Conservation (phyloP, 257 asterid species). For the Anisodus acutangulus region DNA sequence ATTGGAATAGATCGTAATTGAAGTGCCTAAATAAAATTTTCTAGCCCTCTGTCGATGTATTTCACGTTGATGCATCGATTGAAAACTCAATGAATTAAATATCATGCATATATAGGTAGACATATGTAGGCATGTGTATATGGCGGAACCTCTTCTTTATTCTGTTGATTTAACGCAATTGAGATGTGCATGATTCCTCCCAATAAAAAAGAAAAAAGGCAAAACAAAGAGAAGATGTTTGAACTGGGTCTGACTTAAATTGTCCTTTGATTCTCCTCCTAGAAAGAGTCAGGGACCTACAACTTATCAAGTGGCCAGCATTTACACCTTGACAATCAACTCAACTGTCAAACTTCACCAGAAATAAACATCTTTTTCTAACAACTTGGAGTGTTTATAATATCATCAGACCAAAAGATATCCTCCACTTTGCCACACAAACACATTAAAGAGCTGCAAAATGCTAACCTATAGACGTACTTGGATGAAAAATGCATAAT, state of each 20-base stretch:
- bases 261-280: slow-evolving; percentile 3
- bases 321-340: slow-evolving; percentile 11
- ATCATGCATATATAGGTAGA: too few relatives aligned
- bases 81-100: too few relatives aligned
- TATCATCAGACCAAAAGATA: slow-evolving; percentile 1
- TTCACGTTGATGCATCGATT: too few relatives aligned
- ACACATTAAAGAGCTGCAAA: slow-evolving; percentile 35
- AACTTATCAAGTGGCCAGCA: not conserved
- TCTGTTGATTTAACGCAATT: not conserved
- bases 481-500: not conserved
- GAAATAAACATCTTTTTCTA: not conserved
- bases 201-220: not conserved
- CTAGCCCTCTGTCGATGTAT: too few relatives aligned
- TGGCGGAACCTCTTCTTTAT: too few relatives aligned
- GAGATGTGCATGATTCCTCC: not conserved
- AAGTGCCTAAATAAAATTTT: too few relatives aligned
- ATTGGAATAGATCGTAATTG: too few relatives aligned
- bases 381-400: not conserved
- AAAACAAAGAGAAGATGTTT: not conserved
- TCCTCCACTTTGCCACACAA: not conserved
- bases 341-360: slow-evolving; percentile 3
- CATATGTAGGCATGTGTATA: too few relatives aligned
- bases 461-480: not conserved
- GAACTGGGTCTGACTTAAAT: not conserved
- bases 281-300: slow-evolving; percentile 14